These are phyloP conservation scores for Pisolithus marmoratus DNA, from an alignment of 768 basidiomycete genomes.

Conservation along the genomic window DNA sequence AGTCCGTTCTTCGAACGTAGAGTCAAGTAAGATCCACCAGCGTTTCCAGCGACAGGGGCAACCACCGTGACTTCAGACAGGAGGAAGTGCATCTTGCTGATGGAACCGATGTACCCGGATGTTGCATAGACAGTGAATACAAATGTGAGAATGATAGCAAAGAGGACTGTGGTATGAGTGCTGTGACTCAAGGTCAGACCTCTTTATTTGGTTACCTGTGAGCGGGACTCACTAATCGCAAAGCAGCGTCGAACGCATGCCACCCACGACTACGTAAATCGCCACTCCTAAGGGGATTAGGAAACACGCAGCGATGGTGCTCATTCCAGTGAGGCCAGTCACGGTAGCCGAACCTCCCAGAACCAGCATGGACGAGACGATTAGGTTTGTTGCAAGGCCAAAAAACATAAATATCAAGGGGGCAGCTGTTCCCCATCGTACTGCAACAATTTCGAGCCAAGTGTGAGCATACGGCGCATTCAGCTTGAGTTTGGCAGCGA, in stretches of 20 bases:
- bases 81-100: constrained; percentile 71
- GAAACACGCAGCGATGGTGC: constrained; percentile 86
- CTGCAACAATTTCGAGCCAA: constrained; percentile 82
- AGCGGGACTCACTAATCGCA: constrained; percentile 70
- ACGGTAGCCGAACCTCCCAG: constrained; percentile 86
- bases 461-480: constrained; percentile 88
- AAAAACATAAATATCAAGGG: constrained; percentile 89
- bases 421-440: constrained; percentile 73
- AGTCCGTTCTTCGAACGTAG: constrained; percentile 73
- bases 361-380: constrained; percentile 83
- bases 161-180: constrained; percentile 83
- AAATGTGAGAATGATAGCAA: constrained; percentile 76
- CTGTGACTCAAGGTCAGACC: constrained; percentile 29
- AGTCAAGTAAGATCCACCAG: constrained; percentile 78
- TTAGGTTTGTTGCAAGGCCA: constrained; percentile 86
- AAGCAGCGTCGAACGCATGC: constrained; percentile 80
- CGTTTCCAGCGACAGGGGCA: constrained; percentile 74
- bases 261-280: constrained; percentile 83
- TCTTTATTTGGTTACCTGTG: background rate
- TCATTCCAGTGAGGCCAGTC: constrained; percentile 83
- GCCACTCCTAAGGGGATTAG: constrained; percentile 83
- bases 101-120: constrained; percentile 73
- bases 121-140: constrained; percentile 81
- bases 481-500: constrained; percentile 87
- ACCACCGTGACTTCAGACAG: constrained; percentile 50